Percentiles rank a stretch among this genome's conserved stretches.
Evolutionary conservation across 2,329 filamentous ascomycete species (phyloP).

Genomic region (Thielaviopsis euricoi): DNA sequence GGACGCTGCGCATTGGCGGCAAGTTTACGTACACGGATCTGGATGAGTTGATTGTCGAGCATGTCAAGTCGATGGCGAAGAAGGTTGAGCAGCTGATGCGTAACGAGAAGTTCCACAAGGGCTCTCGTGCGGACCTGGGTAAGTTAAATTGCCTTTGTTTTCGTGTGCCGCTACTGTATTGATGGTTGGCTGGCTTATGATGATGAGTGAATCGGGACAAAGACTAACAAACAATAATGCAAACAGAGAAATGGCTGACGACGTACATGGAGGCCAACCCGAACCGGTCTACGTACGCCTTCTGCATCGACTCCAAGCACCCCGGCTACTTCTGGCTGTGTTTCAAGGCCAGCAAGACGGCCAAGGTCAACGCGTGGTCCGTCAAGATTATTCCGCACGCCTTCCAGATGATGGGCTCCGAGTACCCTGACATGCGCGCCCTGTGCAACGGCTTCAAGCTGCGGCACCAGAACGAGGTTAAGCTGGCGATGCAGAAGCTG

Average conservation of each 20-base stretch:
- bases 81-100: slow-evolving; percentile 95
- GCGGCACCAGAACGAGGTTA: slow-evolving; percentile 51
- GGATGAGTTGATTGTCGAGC: slow-evolving; percentile 91
- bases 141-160: slow-evolving; percentile 32
- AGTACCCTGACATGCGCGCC: slow-evolving; percentile 88
- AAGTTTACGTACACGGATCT: slow-evolving; percentile 91
- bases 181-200: no score
- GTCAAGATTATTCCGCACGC: slow-evolving; percentile 87
- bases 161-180: no score
- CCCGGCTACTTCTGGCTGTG: slow-evolving; percentile 91
- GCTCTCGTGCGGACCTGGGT: slow-evolving; percentile 71
- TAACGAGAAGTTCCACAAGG: slow-evolving; percentile 83
- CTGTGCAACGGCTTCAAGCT: slow-evolving; percentile 96
- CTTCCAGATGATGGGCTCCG: slow-evolving; percentile 75
- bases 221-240: background rate
- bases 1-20: slow-evolving; percentile 66
- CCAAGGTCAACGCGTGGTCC: slow-evolving; percentile 59
- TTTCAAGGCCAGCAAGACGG: slow-evolving; percentile 77
- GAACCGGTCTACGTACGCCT: slow-evolving; percentile 80
- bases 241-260: slow-evolving; percentile 89
- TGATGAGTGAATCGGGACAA: no score
- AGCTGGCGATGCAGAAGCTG: slow-evolving; percentile 28
- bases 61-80: slow-evolving; percentile 92
- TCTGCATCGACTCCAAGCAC: slow-evolving; percentile 84
- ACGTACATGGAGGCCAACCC: slow-evolving; percentile 96